Conservation (phyloP, 2,329 filamentous ascomycete genomes). For the Fusarium nisikadoi region DNA sequence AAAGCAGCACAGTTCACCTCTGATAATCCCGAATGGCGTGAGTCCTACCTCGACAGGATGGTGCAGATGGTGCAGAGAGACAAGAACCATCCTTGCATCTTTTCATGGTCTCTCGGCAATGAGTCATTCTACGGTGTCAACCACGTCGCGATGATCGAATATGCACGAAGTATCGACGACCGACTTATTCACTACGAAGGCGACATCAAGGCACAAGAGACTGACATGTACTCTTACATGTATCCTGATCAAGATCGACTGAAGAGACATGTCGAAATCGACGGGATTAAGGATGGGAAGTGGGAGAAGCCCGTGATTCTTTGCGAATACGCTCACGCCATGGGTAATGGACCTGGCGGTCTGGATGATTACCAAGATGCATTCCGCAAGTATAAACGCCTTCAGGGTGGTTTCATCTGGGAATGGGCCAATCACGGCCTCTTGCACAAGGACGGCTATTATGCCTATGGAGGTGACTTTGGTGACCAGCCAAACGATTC, state of each 20-base stretch:
- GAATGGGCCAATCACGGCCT: constrained; percentile 20
- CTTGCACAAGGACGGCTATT: constrained; percentile 9
- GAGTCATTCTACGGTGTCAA: constrained; percentile 13
- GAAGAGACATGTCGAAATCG: constrained; percentile 3
- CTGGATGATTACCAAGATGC: constrained; percentile 3
- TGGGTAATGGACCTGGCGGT: constrained; percentile 5
- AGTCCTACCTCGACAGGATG: constrained; percentile 8
- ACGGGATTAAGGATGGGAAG: background rate
- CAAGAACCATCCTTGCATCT: constrained; percentile 17
- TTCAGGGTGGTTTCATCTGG: constrained; percentile 17
- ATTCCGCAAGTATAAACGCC: constrained; percentile 4
- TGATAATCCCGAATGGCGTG: constrained; percentile 1
- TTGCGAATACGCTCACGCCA: constrained; percentile 8
- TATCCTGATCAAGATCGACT: constrained; percentile 13
- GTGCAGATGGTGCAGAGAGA: constrained; percentile 11
- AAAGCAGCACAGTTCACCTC: constrained; percentile 16
- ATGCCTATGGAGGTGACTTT: constrained; percentile 17
- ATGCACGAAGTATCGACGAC: constrained; percentile 4
- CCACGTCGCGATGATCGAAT: constrained; percentile 14
- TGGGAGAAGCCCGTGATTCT: constrained; percentile 17
- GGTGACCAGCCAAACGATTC: constrained; percentile 10
- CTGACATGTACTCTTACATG: constrained; percentile 21
- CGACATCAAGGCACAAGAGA: constrained; percentile 14
- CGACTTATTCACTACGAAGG: constrained; percentile 18
- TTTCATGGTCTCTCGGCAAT: constrained; percentile 11